Evolutionary conservation across 148 eudicot genomes (phyloP).

Genomic region (Rhododendron griersonianum): DNA sequence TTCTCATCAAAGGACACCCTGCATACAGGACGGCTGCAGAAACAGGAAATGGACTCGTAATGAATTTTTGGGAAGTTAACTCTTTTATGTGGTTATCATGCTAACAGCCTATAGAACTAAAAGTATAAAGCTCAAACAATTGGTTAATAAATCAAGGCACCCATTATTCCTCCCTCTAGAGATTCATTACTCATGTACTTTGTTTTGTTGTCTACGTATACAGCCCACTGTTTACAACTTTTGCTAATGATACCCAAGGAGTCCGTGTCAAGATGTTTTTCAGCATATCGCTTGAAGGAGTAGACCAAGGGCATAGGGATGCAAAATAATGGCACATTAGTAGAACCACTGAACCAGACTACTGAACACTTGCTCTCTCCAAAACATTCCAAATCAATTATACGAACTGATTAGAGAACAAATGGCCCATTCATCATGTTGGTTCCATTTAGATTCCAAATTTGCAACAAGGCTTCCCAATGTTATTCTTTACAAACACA

Average conservation of each 20-base stretch:
- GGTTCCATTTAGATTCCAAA: background rate
- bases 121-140: background rate
- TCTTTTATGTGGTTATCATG: background rate
- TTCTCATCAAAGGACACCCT: background rate
- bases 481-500: background rate
- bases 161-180: background rate
- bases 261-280: background rate
- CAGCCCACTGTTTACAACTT: background rate
- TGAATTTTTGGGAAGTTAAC: background rate
- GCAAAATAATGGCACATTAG: background rate
- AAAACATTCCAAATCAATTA: background rate
- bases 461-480: background rate
- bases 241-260: background rate
- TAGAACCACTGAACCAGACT: background rate
- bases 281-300: background rate
- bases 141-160: background rate
- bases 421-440: background rate
- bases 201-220: background rate
- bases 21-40: background rate
- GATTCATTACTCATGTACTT: background rate
- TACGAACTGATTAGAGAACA: too few relatives aligned
- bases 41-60: background rate
- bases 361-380: slow-evolving; percentile 1
- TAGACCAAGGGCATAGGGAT: background rate
- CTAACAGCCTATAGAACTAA: background rate